Conservation (phyloP, 1,139 yeast genomes). For the Starmera stellimalicola region DNA sequence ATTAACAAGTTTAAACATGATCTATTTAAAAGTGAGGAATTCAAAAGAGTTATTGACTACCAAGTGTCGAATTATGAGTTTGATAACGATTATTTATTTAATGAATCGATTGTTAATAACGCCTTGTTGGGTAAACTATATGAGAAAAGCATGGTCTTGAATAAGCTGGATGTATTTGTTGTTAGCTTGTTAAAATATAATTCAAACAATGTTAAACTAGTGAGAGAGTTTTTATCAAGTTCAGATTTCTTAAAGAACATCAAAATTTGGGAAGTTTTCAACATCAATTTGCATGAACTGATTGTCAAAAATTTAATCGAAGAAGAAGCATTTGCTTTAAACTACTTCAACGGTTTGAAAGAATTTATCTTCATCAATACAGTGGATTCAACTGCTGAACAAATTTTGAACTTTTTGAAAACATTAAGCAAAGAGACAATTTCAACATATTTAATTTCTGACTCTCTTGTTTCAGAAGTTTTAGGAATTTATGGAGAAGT, state of each 20-base stretch:
- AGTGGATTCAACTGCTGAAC: conserved; percentile 5
- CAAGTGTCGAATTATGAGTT: conserved; percentile 21
- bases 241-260: conserved; percentile 17
- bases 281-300: conserved; percentile 7
- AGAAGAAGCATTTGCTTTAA: conserved; percentile 11
- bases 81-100: conserved; percentile 19
- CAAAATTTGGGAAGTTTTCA: conserved; percentile 8
- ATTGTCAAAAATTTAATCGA: conserved; percentile 7
- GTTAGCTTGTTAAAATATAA: conserved; percentile 20
- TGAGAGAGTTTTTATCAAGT: conserved; percentile 12
- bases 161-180: conserved; percentile 18
- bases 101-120: conserved; percentile 22
- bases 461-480: conserved; percentile 4
- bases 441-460: conserved; percentile 10
- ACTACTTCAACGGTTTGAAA: conserved; percentile 13
- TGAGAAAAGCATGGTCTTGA: conserved; percentile 13
- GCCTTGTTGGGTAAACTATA: conserved; percentile 25
- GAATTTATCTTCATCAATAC: conserved; percentile 6
- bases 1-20: conserved; percentile 16
- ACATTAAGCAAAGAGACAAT: conserved; percentile 2
- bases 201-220: conserved; percentile 9
- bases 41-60: conserved; percentile 21
- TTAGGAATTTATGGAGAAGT: conserved; percentile 13
- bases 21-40: conserved; percentile 17
- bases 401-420: conserved; percentile 10